Evolutionary conservation across 192 early-diverging fungal species (phyloP), one percentile per base, ranked within the genome.

Genomic region (Chytriomyces sp.): DNA sequence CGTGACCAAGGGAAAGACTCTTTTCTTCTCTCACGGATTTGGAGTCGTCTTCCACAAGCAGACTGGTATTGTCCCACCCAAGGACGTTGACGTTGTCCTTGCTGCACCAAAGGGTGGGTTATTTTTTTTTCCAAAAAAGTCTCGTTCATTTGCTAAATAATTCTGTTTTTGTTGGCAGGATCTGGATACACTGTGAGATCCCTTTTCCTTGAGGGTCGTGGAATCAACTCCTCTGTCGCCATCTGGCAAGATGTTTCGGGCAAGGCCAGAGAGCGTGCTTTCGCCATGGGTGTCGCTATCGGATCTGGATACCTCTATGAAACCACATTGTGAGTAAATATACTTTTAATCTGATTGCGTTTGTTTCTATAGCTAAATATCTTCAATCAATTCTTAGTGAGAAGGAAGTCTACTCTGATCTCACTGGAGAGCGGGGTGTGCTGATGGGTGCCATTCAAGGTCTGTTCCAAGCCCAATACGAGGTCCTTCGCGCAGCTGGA

Each of bases 361-460:
- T 35, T 61, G 44, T 47, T 65, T 47, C 23, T 77, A 5, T n/a
- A 48, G 16, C 16, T 28, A 13, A 23, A 78, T 11, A 16, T 13
- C 11, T 45, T 69, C 18, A 69, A 48, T 35, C 35, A 35, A 1
- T 35, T 67, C 64, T n/a, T 62, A 84, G 82, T 77, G 86, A 93
- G 85, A 95, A 95, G 91, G 97, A 98, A 84, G 95, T 97, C 45
- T 93, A 93, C 90, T 97, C 95, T 57, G 97, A 98, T 78, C 92
- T 98, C 75, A 88, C 92, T 64, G 97, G 97, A 67, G 97, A 98
- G 88, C 97, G 97, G 82, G 96, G 97, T 82, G 89, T 97, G 50
- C 89, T 98, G 79, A 98, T 97, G 97, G 97, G 97, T 76, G 95
- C 94, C 74, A 98, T 98, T 82, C 94, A 98, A 84, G 97, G 97